A percentile compares a stretch with the other conserved stretches of the same genome.
Evolutionary conservation across 805 yeast genomes (phyloP).

Genomic region (Ogataea trehalophila): DNA sequence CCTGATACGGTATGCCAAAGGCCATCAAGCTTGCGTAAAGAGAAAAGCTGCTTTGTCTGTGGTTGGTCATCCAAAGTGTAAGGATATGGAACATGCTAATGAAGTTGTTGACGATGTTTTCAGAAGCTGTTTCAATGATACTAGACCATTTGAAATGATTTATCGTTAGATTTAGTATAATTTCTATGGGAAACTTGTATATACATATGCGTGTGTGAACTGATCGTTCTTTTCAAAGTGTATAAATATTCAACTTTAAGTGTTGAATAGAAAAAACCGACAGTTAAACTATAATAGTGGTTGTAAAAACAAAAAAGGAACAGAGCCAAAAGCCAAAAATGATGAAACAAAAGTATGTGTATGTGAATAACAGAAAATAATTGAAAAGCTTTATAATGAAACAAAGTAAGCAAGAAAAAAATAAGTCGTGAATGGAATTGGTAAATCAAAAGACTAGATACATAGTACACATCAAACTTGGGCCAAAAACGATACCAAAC

Average conservation of each 20-base stretch:
- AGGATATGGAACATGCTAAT: slow-evolving; percentile 66
- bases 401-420: not conserved
- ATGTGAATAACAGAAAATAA: no score
- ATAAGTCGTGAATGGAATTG: not conserved
- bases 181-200: not conserved
- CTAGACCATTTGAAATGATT: slow-evolving; percentile 92
- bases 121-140: slow-evolving; percentile 89
- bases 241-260: no score
- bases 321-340: not conserved
- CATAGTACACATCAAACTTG: slow-evolving; percentile 79
- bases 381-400: not conserved
- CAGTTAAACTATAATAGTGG: no score
- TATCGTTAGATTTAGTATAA: slow-evolving; percentile 45
- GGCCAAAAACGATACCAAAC: slow-evolving; percentile 88
- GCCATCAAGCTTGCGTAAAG: slow-evolving; percentile 87
- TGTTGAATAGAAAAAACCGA: no score
- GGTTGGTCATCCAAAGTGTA: slow-evolving; percentile 79
- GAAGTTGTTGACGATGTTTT: slow-evolving; percentile 82
- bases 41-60: slow-evolving; percentile 87
- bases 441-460: slow-evolving; percentile 62
- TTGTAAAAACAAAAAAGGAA: no score
- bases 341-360: not conserved
- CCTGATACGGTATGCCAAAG: slow-evolving; percentile 41
- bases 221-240: not conserved
- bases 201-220: slow-evolving; percentile 1